Evolutionary conservation across 345 rosid genomes (phyloP), one percentile per base, ranked within the genome.

Genomic region (Bruguiera sexangula): DNA sequence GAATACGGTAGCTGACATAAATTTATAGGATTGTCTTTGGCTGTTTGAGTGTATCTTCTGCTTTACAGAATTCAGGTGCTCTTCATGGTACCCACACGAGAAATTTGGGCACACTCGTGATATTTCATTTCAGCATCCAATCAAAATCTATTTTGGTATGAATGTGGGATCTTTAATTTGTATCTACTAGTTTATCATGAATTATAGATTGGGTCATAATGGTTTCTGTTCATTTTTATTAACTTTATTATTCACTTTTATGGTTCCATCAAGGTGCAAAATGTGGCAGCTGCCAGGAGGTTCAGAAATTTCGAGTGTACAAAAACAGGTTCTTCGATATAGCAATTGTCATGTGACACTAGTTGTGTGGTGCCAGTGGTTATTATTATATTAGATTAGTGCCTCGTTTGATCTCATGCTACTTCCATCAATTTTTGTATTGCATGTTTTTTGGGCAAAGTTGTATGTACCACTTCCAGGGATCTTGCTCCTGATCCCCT

Each of bases 91-190:
- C 66, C 79, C 83, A 51, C 86, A 90, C 79, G 88, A 88, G 29
- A 77, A 89, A 76, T 84, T 83, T 82, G 93, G 96, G 58, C 88
- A 87, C 76, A 74, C 80, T 11, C 99, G 99, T 75, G 82, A 85
- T 50, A 84, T 87, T 66, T 88, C 88, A 70, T 95, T 95, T 86
- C 92, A 86, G 64, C 99, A 95, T 86, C 99, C 99, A 18, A 92
- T 95, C 75, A 92, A 92, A 86, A 73, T 95, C 54, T 95, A 92
- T 80, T 85, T 95, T 82, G 99, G 99, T 95, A 87, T 68, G 82
- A 52, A 51, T 46, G 30, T 74, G 62, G 6, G 18, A 27, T 5
- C 53, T 26, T n/a, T 55, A 63, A 50, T 60, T 8, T 53, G 26
- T 29, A 58, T 30, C 34, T 61, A 75, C 63, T 46, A 51, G 54